Conservation (phyloP, 495 filamentous ascomycete genomes). For the Daldinia decipiens region DNA sequence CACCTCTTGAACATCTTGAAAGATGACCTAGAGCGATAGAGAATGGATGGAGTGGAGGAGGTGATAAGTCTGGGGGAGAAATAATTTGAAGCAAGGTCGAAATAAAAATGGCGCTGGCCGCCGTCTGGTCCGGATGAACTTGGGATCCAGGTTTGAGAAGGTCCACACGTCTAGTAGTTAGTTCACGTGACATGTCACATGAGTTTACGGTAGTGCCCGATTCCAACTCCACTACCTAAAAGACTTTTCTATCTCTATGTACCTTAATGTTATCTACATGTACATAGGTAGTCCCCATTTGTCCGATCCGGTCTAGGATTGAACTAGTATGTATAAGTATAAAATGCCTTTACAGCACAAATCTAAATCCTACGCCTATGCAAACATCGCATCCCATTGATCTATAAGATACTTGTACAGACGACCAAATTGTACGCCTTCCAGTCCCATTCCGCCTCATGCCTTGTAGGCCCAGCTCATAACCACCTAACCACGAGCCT, state of each 20-base stretch:
- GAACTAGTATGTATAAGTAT: slow-evolving; percentile 13
- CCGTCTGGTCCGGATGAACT: slow-evolving; percentile 37
- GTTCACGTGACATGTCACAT: slow-evolving; percentile 40
- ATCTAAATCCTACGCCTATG: slow-evolving; percentile 28
- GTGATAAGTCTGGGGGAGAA: slow-evolving; percentile 50
- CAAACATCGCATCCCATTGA: slow-evolving; percentile 34
- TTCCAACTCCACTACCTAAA: slow-evolving; percentile 11
- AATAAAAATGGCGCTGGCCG: slow-evolving; percentile 48
- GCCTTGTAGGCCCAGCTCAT: slow-evolving; percentile 18
- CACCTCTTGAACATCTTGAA: slow-evolving; percentile 92
- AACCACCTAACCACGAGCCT: slow-evolving; percentile 9
- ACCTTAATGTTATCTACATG: too few species aligned
- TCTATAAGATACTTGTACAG: slow-evolving; percentile 32
- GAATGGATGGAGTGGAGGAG: slow-evolving; percentile 55
- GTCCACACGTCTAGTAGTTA: slow-evolving; percentile 19
- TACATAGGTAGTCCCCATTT: background rate
- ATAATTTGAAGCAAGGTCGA: slow-evolving; percentile 50
- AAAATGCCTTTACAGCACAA: slow-evolving; percentile 23
- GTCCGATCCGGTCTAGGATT: slow-evolving; percentile 24
- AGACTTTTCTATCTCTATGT: too few species aligned
- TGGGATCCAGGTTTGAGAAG: slow-evolving; percentile 18
- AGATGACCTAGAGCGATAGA: slow-evolving; percentile 62
- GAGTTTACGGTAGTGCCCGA: slow-evolving; percentile 42
- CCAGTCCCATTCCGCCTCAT: slow-evolving; percentile 28
- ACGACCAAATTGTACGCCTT: slow-evolving; percentile 24